Conservation (phyloP, 2,329 filamentous ascomycete genomes). For the Colletotrichum paranaense region DNA sequence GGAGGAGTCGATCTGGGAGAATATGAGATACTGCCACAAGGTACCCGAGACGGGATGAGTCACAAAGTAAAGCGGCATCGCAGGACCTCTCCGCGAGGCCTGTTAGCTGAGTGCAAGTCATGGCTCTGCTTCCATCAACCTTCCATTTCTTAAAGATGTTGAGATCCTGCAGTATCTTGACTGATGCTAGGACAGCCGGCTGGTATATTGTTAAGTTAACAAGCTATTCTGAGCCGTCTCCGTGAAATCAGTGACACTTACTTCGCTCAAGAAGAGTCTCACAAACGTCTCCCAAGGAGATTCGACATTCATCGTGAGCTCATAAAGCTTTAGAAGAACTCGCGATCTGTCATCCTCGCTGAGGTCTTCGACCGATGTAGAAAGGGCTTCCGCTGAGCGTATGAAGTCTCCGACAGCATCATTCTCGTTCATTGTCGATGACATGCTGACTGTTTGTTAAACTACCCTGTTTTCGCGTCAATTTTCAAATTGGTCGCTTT, state of each 20-base stretch:
- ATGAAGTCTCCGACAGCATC: background rate
- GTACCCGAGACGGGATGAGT: background rate
- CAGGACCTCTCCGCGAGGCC: background rate
- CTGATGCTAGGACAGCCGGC: background rate
- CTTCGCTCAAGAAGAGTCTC: background rate
- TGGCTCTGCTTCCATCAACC: background rate
- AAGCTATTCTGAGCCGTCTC: too few species aligned
- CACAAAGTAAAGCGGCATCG: constrained; percentile 14
- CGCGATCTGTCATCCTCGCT: background rate
- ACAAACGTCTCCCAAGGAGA: constrained; percentile 19
- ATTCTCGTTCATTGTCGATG: too few species aligned
- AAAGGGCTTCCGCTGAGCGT: background rate
- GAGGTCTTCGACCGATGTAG: background rate
- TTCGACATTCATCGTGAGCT: background rate
- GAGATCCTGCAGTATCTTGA: background rate
- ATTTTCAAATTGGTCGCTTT: too few species aligned
- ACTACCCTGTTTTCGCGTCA: too few species aligned
- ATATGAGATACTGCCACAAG: background rate
- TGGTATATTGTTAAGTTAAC: background rate
- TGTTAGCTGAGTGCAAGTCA: background rate
- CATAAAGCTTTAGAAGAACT: constrained; percentile 6
- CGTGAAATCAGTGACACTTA: background rate
- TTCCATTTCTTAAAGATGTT: constrained; percentile 2
- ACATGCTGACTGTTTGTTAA: too few species aligned
- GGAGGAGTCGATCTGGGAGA: background rate